phyloP scores from a whole-genome alignment of 1,139 yeast genomes.

The Debaryomyces sp. region DNA sequence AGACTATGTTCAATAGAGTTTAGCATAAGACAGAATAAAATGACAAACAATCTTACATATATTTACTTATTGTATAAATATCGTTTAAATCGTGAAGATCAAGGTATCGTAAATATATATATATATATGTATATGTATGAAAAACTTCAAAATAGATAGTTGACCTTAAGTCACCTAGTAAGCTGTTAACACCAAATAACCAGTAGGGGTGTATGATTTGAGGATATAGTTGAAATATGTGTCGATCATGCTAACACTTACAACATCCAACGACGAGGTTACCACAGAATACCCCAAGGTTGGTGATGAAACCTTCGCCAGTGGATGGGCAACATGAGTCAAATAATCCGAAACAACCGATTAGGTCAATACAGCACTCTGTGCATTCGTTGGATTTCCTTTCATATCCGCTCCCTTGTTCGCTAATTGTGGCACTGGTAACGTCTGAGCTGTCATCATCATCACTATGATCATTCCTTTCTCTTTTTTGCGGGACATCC shows the following conservation, averaged over 20 bases:
- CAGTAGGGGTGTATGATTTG: background rate
- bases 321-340: conserved; percentile 45
- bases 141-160: background rate
- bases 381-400: conserved; percentile 44
- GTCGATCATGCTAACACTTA: conserved; percentile 23
- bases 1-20: no score
- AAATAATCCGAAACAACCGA: conserved; percentile 45
- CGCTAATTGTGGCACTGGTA: conserved; percentile 21
- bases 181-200: background rate
- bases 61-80: no score
- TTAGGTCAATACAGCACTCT: conserved; percentile 44
- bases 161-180: no score
- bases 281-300: conserved; percentile 41
- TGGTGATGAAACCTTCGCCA: conserved; percentile 45
- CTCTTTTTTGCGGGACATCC: background rate
- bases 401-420: conserved; percentile 38
- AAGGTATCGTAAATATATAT: background rate
- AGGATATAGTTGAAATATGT: background rate
- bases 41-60: no score
- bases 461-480: background rate
- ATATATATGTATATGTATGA: no score
- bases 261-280: conserved; percentile 40
- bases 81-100: background rate
- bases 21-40: no score
- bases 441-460: background rate